phyloP scores from a whole-genome alignment of 140 eudicot species.

The Ambrosia hybrid region DNA sequence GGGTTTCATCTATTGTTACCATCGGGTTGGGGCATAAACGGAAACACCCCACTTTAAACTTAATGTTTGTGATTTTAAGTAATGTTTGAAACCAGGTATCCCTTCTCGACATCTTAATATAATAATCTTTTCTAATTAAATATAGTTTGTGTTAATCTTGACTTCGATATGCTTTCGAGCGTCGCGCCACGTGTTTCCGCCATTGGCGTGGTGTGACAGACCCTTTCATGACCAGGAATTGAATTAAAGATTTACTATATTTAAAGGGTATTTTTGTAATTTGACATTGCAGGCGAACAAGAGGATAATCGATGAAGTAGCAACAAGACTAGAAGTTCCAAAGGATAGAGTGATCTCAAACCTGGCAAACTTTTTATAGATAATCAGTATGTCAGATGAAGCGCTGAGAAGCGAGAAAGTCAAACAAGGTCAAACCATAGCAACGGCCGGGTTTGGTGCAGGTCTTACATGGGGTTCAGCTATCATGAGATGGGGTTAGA shows the following conservation, averaged over 20 bases:
- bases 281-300: slow-evolving; percentile 71
- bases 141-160: too few relatives aligned
- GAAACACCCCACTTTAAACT: too few relatives aligned
- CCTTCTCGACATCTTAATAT: too few relatives aligned
- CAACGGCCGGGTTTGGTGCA: slow-evolving; percentile 94
- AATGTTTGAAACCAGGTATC: too few relatives aligned
- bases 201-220: too few relatives aligned
- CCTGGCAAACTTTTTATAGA: slow-evolving; percentile 45
- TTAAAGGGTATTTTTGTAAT: not conserved
- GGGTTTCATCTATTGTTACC: too few relatives aligned
- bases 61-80: too few relatives aligned
- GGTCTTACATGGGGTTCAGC: slow-evolving; percentile 95
- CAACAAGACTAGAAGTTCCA: slow-evolving; percentile 74
- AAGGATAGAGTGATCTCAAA: slow-evolving; percentile 81
- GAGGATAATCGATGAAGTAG: slow-evolving; percentile 88
- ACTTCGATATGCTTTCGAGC: too few relatives aligned
- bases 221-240: not conserved
- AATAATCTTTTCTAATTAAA: too few relatives aligned
- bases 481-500: slow-evolving; percentile 81
- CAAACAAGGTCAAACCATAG: slow-evolving; percentile 73
- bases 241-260: not conserved
- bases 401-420: slow-evolving; percentile 95
- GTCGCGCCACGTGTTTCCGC: too few relatives aligned
- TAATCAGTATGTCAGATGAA: slow-evolving; percentile 64
- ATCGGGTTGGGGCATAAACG: too few relatives aligned